A percentile compares a stretch with the other conserved stretches of the same genome.
Conservation (phyloP, 495 filamentous ascomycete species). For the Podospora fimiseda region DNA sequence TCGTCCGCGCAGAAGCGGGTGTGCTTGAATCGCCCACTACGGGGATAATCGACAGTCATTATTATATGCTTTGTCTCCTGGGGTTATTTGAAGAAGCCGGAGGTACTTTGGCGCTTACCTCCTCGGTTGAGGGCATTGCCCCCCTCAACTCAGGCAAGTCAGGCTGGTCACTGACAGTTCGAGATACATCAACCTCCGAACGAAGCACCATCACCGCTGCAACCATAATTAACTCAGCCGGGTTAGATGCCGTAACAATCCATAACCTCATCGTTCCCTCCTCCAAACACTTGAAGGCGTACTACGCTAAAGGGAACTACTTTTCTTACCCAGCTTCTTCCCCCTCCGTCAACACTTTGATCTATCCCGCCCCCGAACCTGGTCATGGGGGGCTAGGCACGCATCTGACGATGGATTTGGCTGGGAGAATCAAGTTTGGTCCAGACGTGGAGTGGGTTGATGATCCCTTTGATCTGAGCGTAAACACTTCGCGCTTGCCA, state of each 20-base stretch:
- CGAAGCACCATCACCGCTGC: conserved; percentile 59
- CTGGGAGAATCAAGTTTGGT: conserved; percentile 80
- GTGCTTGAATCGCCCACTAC: conserved; percentile 77
- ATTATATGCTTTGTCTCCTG: conserved; percentile 71
- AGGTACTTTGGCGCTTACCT: conserved; percentile 63
- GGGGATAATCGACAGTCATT: conserved; percentile 86
- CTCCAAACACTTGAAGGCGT: conserved; percentile 50
- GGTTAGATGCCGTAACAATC: conserved; percentile 66
- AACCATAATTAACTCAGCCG: conserved; percentile 78
- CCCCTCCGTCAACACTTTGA: conserved; percentile 64
- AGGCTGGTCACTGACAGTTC: conserved; percentile 38
- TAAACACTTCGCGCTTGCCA: conserved; percentile 51
- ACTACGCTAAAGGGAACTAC: conserved; percentile 93
- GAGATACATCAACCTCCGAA: conserved; percentile 38
- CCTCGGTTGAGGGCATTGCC: conserved; percentile 53
- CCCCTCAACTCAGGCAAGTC: conserved; percentile 51
- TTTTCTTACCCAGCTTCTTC: conserved; percentile 68
- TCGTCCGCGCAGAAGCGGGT: conserved; percentile 63
- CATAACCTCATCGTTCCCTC: conserved; percentile 75
- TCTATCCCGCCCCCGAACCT: conserved; percentile 80
- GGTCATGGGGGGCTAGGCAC: conserved; percentile 84
- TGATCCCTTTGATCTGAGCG: conserved; percentile 29
- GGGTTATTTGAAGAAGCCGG: conserved; percentile 69
- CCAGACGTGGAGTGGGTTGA: conserved; percentile 94
- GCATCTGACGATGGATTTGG: conserved; percentile 87